These are phyloP conservation scores for Xylariaceae sp. DNA, from an alignment of 2,329 filamentous ascomycete genomes.

Conservation along the genomic window DNA sequence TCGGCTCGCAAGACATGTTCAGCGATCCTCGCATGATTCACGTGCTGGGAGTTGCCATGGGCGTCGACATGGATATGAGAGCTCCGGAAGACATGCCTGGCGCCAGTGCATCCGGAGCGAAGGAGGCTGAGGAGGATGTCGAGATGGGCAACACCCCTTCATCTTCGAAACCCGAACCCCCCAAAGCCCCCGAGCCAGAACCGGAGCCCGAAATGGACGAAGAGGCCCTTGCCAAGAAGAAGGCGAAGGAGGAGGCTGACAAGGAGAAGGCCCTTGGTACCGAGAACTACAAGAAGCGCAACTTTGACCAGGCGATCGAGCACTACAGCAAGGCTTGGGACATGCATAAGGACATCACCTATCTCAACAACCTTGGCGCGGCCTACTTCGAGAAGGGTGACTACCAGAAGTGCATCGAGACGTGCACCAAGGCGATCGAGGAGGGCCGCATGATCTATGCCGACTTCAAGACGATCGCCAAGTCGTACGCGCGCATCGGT, in stretches of 20 bases:
- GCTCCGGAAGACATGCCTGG: slow-evolving; percentile 31
- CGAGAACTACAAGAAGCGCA: slow-evolving; percentile 95
- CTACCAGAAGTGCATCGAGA: slow-evolving; percentile 79
- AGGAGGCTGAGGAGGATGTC: slow-evolving; percentile 65
- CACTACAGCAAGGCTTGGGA: slow-evolving; percentile 98
- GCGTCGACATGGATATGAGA: slow-evolving; percentile 79
- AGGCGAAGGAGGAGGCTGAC: slow-evolving; percentile 89
- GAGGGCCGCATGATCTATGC: slow-evolving; percentile 86
- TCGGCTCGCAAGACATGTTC: slow-evolving; percentile 75
- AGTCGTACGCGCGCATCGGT: slow-evolving; percentile 95
- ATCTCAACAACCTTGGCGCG: slow-evolving; percentile 92
- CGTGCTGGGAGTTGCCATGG: slow-evolving; percentile 89
- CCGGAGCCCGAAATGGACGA: slow-evolving; percentile 71
- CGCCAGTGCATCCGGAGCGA: slow-evolving; percentile 21
- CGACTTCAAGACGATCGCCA: slow-evolving; percentile 97
- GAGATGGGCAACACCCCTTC: slow-evolving; percentile 67
- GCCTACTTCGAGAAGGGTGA: slow-evolving; percentile 96
- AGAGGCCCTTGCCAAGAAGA: slow-evolving; percentile 76
- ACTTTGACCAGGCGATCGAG: slow-evolving; percentile 90
- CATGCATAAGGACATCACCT: slow-evolving; percentile 90
- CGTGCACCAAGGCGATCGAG: slow-evolving; percentile 82
- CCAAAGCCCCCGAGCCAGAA: slow-evolving; percentile 44
- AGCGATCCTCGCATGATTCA: slow-evolving; percentile 88
- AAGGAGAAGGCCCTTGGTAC: slow-evolving; percentile 93
- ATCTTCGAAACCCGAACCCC: slow-evolving; percentile 40